phyloP scores from a whole-genome alignment of 202 grass and related monocot species.

The Dendrocalamus latiflorus region DNA sequence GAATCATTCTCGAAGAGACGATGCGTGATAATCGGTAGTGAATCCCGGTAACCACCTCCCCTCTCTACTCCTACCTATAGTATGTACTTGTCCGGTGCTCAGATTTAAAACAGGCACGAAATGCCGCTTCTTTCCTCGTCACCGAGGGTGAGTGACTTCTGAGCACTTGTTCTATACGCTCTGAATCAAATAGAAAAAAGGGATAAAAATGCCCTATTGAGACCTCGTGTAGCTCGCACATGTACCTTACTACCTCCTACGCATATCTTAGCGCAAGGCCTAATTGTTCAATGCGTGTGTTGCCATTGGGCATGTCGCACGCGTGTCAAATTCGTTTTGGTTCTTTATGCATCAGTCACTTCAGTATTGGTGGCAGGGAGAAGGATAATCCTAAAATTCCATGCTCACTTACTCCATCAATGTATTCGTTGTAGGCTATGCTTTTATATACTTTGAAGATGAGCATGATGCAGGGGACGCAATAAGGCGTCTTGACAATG shows the following conservation, averaged over 20 bases:
- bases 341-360: background rate
- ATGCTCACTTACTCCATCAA: background rate
- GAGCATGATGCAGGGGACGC: conserved; percentile 58
- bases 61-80: no score
- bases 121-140: background rate
- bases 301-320: no score
- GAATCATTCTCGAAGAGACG: no score
- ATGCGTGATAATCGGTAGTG: no score
- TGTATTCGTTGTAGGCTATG: conserved; percentile 39
- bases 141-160: background rate
- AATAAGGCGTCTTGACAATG: conserved; percentile 39
- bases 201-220: background rate
- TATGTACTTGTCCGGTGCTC: no score
- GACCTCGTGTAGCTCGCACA: background rate
- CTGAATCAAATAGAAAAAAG: no score
- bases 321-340: background rate
- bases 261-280: background rate
- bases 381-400: background rate
- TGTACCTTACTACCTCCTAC: no score
- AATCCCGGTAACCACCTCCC: no score
- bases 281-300: background rate
- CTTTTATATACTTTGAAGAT: conserved; percentile 66
- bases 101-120: no score
- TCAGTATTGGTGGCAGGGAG: background rate
- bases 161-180: background rate